A percentile compares a stretch with the other conserved stretches of the same genome.
phyloP scores from a whole-genome alignment of 31 red algal genomes.

The Asparagopsis taxiformis region DNA sequence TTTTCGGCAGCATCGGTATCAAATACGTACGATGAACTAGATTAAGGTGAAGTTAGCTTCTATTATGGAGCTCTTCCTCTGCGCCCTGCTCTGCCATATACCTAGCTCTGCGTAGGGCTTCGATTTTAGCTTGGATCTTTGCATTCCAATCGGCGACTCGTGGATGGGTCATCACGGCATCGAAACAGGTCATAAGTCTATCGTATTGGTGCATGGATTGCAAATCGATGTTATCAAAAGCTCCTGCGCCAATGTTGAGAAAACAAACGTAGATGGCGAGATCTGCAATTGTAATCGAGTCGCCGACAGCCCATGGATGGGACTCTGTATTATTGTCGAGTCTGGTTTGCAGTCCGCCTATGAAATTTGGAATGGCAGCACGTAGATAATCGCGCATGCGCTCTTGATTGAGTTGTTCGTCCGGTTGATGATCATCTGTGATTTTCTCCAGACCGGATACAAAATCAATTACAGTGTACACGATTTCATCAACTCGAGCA shows the following conservation, averaged over 20 bases:
- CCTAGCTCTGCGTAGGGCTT: too few relatives aligned
- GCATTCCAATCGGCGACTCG: constrained; percentile 16
- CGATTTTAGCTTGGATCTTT: too few relatives aligned
- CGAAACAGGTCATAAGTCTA: constrained; percentile 12
- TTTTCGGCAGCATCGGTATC: constrained; percentile 30
- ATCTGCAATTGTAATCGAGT: constrained; percentile 40
- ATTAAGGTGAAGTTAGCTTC: background rate
- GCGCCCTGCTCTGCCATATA: background rate
- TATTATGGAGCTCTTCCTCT: background rate
- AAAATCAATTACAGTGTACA: constrained; percentile 34
- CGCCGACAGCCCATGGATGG: constrained; percentile 36
- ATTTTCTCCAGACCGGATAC: constrained; percentile 21
- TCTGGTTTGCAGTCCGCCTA: constrained; percentile 16
- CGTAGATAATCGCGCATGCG: constrained; percentile 6
- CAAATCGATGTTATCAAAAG: constrained; percentile 5
- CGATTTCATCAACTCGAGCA: constrained; percentile 37
- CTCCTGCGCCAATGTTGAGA: background rate
- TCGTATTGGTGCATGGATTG: constrained; percentile 15
- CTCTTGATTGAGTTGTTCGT: background rate
- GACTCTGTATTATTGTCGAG: constrained; percentile 19
- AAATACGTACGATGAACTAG: constrained; percentile 8
- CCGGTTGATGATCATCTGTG: background rate
- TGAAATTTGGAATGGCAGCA: constrained; percentile 17
- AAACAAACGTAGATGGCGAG: constrained; percentile 21
- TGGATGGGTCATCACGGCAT: constrained; percentile 25